phyloP scores from a whole-genome alignment of 164 flowering plant genomes.

The Brasenia schreberi region DNA sequence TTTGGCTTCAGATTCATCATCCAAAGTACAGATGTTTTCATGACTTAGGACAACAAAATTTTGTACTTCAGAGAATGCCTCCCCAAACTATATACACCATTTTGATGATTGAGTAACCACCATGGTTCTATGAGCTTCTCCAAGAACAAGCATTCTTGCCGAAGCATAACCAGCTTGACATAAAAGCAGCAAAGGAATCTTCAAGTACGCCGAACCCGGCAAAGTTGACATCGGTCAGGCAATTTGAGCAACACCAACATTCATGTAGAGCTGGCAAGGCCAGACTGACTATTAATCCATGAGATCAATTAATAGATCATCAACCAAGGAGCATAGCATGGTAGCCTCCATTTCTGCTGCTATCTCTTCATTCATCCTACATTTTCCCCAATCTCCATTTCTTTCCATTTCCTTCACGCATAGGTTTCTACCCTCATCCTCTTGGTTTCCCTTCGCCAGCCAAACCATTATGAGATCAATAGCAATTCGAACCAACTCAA shows the following conservation, averaged over 20 bases:
- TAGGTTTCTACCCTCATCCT: conserved; percentile 11
- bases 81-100: neutral
- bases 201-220: neutral
- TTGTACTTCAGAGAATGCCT: neutral
- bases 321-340: conserved; percentile 27
- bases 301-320: conserved; percentile 35
- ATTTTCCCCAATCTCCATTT: conserved; percentile 26
- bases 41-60: too few relatives aligned
- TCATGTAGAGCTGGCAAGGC: neutral
- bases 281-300: neutral
- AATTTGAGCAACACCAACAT: neutral
- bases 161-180: neutral
- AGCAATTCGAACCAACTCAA: conserved; percentile 21
- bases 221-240: neutral
- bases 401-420: conserved; percentile 32
- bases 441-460: conserved; percentile 24
- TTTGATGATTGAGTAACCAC: neutral
- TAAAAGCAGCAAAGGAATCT: neutral
- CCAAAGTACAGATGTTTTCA: neutral
- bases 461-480: conserved; percentile 27
- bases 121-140: neutral
- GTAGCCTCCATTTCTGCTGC: conserved; percentile 27
- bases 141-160: neutral
- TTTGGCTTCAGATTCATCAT: neutral
- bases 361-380: conserved; percentile 30